A percentile compares a stretch with the other conserved stretches of the same genome.
Conservation (phyloP, 257 asterid genomes). For the Solanum corneliomulleri region DNA sequence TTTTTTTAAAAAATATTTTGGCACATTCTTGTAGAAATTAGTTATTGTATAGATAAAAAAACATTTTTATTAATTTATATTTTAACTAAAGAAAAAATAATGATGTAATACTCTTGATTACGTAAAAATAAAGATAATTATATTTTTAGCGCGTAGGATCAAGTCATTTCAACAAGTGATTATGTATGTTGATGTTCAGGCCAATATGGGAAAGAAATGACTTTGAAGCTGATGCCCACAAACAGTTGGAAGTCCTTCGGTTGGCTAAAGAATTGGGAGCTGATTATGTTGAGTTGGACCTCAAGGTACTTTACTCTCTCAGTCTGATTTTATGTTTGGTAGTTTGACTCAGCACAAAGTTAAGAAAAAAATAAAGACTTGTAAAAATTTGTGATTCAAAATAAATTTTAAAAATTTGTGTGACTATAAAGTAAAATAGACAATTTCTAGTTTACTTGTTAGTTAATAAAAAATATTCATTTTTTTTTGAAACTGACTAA, state of each 20-base stretch:
- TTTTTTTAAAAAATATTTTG: too few relatives aligned
- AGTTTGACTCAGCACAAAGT: too few relatives aligned
- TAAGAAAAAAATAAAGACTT: too few relatives aligned
- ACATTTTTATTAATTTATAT: too few relatives aligned
- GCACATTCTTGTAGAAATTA: neutral
- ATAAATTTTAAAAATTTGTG: too few relatives aligned
- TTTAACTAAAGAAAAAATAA: neutral
- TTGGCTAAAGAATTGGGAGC: slow-evolving; percentile 50
- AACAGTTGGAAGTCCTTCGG: slow-evolving; percentile 21
- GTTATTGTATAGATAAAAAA: neutral
- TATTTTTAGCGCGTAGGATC: neutral
- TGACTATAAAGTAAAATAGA: too few relatives aligned
- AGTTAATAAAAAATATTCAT: too few relatives aligned
- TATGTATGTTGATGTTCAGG: slow-evolving; percentile 16
- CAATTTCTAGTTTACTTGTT: too few relatives aligned
- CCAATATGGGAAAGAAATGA: slow-evolving; percentile 22
- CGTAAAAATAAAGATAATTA: neutral
- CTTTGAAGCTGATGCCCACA: slow-evolving; percentile 13
- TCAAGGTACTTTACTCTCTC: slow-evolving; percentile 19
- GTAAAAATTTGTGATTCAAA: too few relatives aligned
- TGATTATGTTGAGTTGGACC: slow-evolving; percentile 48
- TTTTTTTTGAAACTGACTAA: too few relatives aligned
- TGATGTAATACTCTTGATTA: neutral
- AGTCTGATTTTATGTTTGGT: too few relatives aligned
- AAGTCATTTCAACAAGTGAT: too few relatives aligned